A percentile compares a stretch with the other conserved stretches of the same genome.
Conservation (phyloP, 1,284 basidiomycete genomes). For the Cryptococcus sp. region DNA sequence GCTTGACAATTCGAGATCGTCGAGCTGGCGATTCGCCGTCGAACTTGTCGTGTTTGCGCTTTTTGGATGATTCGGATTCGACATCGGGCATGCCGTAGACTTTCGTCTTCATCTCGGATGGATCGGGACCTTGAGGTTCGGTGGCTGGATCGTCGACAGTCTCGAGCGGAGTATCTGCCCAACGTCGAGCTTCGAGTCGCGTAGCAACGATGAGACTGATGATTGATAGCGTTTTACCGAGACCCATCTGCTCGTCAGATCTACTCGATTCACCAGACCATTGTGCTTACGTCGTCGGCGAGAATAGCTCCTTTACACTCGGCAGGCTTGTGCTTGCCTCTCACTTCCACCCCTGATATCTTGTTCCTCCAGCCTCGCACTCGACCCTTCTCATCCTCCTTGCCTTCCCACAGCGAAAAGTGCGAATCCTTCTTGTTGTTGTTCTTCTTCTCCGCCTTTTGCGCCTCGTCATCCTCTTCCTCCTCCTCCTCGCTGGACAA, state of each 20-base stretch:
- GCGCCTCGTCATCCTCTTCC: neutral
- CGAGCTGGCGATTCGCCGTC: constrained; percentile 45
- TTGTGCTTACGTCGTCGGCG: constrained; percentile 85
- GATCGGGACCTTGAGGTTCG: constrained; percentile 48
- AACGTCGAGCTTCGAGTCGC: constrained; percentile 61
- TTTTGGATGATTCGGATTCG: constrained; percentile 25
- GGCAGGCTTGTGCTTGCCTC: constrained; percentile 55
- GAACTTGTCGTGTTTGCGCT: constrained; percentile 34
- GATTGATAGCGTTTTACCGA: constrained; percentile 95
- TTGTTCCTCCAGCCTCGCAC: constrained; percentile 68
- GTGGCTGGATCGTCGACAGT: constrained; percentile 45
- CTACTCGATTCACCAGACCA: constrained; percentile 2
- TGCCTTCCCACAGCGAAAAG: constrained; percentile 38
- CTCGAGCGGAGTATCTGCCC: constrained; percentile 51
- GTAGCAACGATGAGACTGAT: constrained; percentile 85
- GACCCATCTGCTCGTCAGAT: constrained; percentile 69
- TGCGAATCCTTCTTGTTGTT: constrained; percentile 13
- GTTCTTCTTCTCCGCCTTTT: constrained; percentile 1
- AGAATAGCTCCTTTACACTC: constrained; percentile 87
- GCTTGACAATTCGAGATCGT: constrained; percentile 65
- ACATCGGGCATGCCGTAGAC: constrained; percentile 74
- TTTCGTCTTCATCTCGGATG: constrained; percentile 65
- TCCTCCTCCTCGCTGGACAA: constrained; percentile 10
- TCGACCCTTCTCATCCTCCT: constrained; percentile 52
- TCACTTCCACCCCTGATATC: constrained; percentile 73